These are phyloP conservation scores for Annulohypoxylon moriforme DNA, from an alignment of 495 filamentous ascomycete species.

Conservation along the genomic window DNA sequence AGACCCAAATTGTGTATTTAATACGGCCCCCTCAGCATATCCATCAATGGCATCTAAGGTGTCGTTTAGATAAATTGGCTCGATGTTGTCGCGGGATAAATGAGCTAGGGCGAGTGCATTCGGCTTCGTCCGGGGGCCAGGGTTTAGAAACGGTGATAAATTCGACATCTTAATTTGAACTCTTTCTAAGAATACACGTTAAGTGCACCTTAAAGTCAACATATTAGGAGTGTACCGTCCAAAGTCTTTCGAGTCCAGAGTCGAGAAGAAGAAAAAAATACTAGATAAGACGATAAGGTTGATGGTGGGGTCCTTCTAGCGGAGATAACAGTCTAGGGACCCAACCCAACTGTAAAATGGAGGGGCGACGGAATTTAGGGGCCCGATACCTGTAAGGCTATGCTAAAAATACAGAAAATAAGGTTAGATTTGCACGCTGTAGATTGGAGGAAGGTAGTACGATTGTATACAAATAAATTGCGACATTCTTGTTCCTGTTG, in stretches of 20 bases:
- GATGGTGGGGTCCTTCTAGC: neutral
- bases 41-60: slow-evolving; percentile 71
- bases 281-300: neutral
- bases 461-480: slow-evolving; percentile 7
- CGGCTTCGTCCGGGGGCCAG: slow-evolving; percentile 64
- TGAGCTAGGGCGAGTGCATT: slow-evolving; percentile 80
- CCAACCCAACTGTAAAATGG: neutral
- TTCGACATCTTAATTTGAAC: slow-evolving; percentile 52
- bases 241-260: neutral
- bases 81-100: slow-evolving; percentile 82
- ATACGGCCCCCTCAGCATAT: slow-evolving; percentile 82
- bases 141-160: slow-evolving; percentile 77
- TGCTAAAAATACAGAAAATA: neutral
- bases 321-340: no score
- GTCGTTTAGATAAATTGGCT: slow-evolving; percentile 76
- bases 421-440: neutral
- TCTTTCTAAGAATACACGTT: neutral
- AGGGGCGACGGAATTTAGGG: neutral
- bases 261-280: neutral
- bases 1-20: slow-evolving; percentile 94
- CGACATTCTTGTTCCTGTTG: slow-evolving; percentile 23
- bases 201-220: neutral
- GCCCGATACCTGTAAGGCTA: neutral
- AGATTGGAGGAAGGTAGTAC: neutral
- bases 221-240: neutral